Evolutionary conservation across 257 asterid species (phyloP).

Genomic region (Solanum medicagineum): DNA sequence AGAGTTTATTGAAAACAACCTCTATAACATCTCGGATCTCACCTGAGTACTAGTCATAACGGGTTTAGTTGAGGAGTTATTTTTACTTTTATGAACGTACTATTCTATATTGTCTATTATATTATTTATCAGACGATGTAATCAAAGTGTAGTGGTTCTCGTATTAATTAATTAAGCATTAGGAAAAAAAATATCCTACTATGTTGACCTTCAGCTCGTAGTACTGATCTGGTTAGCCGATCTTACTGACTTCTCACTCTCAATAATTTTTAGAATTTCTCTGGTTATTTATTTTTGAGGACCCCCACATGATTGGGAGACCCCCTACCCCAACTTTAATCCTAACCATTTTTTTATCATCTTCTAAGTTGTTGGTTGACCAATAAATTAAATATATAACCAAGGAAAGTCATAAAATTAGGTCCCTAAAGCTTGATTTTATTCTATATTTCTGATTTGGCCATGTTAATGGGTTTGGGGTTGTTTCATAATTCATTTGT

Average conservation of each 20-base stretch:
- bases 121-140: neutral
- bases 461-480: neutral
- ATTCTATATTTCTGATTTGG: neutral
- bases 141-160: neutral
- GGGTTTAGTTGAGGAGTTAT: neutral
- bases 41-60: neutral
- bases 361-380: neutral
- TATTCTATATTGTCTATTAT: neutral
- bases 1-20: fast-evolving
- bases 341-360: neutral
- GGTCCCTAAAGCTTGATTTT: neutral
- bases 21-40: fast-evolving
- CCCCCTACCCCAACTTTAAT: constrained; percentile 3
- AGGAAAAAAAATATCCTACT: neutral
- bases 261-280: constrained; percentile 5
- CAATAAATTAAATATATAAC: neutral
- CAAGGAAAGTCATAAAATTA: neutral
- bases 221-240: constrained; percentile 17
- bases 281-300: neutral
- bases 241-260: constrained; percentile 37
- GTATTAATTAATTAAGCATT: neutral
- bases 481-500: neutral
- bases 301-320: neutral
- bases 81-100: neutral
- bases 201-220: constrained; percentile 25